Conservation (phyloP, 2,329 filamentous ascomycete genomes). For the Orbilia ellipsospora region DNA sequence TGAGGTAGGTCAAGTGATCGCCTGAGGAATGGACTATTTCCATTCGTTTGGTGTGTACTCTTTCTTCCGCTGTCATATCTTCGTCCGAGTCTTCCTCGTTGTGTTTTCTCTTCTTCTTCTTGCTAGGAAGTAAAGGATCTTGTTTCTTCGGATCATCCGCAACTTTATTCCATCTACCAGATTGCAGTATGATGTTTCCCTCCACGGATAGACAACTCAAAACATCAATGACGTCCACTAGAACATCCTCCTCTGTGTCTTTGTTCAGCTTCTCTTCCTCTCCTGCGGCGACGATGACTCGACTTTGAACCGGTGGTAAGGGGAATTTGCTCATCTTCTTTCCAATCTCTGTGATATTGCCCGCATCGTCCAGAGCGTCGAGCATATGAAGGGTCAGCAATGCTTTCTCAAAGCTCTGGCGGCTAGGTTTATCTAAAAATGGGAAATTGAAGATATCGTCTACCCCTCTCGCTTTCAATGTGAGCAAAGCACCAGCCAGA, state of each 20-base stretch:
- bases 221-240: constrained; percentile 82
- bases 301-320: constrained; percentile 80
- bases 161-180: constrained; percentile 47
- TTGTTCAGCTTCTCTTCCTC: constrained; percentile 66
- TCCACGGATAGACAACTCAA: constrained; percentile 58
- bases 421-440: constrained; percentile 81
- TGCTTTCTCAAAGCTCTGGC: constrained; percentile 82
- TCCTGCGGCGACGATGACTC: constrained; percentile 83
- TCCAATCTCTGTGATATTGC: constrained; percentile 78
- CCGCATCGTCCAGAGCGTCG: constrained; percentile 77
- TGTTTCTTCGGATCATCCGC: constrained; percentile 25
- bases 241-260: constrained; percentile 70
- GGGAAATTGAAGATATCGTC: constrained; percentile 84
- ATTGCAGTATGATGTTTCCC: constrained; percentile 57
- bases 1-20: constrained; percentile 58
- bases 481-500: constrained; percentile 83
- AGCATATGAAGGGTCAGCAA: constrained; percentile 82
- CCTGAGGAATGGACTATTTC: constrained; percentile 56
- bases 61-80: constrained; percentile 37
- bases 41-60: constrained; percentile 54
- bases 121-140: constrained; percentile 25
- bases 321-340: constrained; percentile 83
- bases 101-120: constrained; percentile 49
- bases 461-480: constrained; percentile 91
- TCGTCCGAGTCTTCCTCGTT: constrained; percentile 54